These are phyloP conservation scores for Rickenella mellea DNA, from an alignment of 768 basidiomycete species.

Conservation along the genomic window DNA sequence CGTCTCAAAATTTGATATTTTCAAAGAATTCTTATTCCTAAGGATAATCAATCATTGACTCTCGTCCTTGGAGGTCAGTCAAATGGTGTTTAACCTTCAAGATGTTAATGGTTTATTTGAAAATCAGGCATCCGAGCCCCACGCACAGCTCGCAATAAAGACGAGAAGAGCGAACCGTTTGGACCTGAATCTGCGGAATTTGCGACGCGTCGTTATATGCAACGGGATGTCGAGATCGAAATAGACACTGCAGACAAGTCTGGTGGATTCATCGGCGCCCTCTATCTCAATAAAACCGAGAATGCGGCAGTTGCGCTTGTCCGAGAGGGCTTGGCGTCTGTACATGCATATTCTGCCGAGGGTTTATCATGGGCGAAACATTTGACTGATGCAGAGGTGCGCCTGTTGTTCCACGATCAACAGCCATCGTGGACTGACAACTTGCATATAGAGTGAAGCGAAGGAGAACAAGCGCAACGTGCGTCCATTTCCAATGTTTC, in stretches of 20 bases:
- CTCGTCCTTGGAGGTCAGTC: slow-evolving; percentile 75
- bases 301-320: slow-evolving; percentile 82
- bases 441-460: slow-evolving; percentile 52
- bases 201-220: slow-evolving; percentile 74
- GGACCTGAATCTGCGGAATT: slow-evolving; percentile 80
- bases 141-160: slow-evolving; percentile 66
- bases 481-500: slow-evolving; percentile 17
- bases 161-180: slow-evolving; percentile 85
- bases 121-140: slow-evolving; percentile 78
- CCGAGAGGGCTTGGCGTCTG: slow-evolving; percentile 78
- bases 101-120: slow-evolving; percentile 1
- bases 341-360: slow-evolving; percentile 86
- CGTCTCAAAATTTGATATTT: neutral
- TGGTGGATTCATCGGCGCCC: slow-evolving; percentile 88
- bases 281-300: slow-evolving; percentile 78
- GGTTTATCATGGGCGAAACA: slow-evolving; percentile 69
- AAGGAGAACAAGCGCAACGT: slow-evolving; percentile 75
- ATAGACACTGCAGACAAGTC: slow-evolving; percentile 88
- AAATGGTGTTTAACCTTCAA: slow-evolving; percentile 1
- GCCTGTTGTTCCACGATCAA: slow-evolving; percentile 8
- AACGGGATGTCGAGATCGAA: slow-evolving; percentile 91
- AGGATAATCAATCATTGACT: slow-evolving; percentile 89
- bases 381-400: slow-evolving; percentile 76
- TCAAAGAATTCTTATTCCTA: slow-evolving; percentile 68
- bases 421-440: neutral